These are phyloP conservation scores for Alternaria angustiovoidea DNA, from an alignment of 2,329 filamentous ascomycete species.

Conservation along the genomic window DNA sequence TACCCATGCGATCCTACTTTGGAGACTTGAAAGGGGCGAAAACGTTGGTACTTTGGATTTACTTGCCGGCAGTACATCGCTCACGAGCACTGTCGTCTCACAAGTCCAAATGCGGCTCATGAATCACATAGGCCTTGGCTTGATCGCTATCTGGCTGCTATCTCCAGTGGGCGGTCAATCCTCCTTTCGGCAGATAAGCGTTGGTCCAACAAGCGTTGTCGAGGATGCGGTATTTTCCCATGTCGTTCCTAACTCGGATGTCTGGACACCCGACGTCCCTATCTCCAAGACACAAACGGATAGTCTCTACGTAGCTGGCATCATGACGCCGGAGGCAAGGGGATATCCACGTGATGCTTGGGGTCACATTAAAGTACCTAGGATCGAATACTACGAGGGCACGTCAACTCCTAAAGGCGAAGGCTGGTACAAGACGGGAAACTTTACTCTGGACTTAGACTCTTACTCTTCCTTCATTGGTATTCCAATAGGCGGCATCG, in stretches of 20 bases:
- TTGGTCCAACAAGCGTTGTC: not conserved
- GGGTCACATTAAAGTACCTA: too few species aligned
- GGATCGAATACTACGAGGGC: too few species aligned
- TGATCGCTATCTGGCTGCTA: not conserved
- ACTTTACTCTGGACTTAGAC: too few species aligned
- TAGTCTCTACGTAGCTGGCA: too few species aligned
- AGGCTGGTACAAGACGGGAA: too few species aligned
- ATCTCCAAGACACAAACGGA: too few species aligned
- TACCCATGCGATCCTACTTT: not conserved
- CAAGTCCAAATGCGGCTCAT: fast-evolving
- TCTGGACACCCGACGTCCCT: not conserved
- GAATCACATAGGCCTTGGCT: not conserved
- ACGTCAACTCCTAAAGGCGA: too few species aligned
- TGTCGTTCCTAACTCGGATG: not conserved
- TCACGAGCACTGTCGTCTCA: not conserved
- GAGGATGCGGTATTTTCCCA: not conserved
- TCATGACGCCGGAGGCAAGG: too few species aligned
- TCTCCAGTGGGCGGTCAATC: not conserved
- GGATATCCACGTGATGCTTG: too few species aligned
- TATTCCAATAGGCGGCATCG: too few species aligned
- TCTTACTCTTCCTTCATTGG: too few species aligned
- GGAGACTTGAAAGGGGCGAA: not conserved
- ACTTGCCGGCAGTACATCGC: not conserved
- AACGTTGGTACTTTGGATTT: not conserved
- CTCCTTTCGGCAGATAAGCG: not conserved